A percentile compares a stretch with the other conserved stretches of the same genome.
phyloP scores from a whole-genome alignment of 2,329 filamentous ascomycete genomes.

The Exophiala xenobiotica region DNA sequence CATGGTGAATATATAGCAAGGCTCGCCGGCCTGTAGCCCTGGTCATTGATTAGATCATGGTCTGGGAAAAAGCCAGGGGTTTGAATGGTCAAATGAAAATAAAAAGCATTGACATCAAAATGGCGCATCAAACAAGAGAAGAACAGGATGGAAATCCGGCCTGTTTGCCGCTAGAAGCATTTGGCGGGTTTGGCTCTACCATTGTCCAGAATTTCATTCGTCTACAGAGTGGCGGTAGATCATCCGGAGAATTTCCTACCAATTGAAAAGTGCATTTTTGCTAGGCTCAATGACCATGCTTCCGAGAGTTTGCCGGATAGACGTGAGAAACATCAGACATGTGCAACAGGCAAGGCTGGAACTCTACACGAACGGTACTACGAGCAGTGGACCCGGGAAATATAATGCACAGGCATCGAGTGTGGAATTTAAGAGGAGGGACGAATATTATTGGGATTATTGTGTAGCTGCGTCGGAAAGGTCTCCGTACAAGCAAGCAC shows the following conservation, averaged over 20 bases:
- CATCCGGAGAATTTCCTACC: neutral
- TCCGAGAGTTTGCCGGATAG: neutral
- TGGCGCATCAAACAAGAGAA: neutral
- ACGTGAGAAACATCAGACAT: neutral
- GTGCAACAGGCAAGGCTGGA: neutral
- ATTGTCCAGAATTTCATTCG: no score
- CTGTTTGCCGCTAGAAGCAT: neutral
- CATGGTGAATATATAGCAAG: neutral
- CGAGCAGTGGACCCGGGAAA: neutral
- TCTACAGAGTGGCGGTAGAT: neutral
- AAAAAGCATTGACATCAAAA: neutral
- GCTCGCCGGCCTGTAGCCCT: neutral
- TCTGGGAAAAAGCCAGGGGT: neutral
- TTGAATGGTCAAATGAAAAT: neutral
- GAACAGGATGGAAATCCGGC: conserved; percentile 1
- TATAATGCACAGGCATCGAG: neutral
- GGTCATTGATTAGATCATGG: neutral
- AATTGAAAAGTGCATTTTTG: neutral
- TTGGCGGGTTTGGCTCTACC: no score
- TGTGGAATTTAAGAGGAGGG: neutral
- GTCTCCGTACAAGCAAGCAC: no score
- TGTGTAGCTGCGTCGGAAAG: no score
- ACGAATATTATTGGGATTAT: no score
- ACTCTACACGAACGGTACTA: no score
- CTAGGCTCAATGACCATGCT: neutral